These are phyloP conservation scores for Bjerkandera adusta DNA, from an alignment of 1,284 basidiomycete genomes.

Conservation along the genomic window DNA sequence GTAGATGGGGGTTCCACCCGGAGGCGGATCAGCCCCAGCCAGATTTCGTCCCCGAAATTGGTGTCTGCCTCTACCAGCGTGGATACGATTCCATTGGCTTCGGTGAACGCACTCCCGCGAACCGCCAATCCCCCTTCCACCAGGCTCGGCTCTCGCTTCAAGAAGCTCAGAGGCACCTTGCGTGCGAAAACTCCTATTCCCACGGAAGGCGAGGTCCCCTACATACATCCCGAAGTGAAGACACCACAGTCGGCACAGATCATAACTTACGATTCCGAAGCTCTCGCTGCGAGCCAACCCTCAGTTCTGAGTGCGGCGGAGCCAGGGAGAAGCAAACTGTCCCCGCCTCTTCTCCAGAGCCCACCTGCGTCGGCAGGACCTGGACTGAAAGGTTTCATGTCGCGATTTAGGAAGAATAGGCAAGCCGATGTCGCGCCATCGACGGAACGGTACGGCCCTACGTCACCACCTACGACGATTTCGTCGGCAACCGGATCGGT, in stretches of 20 bases:
- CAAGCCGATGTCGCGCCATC: constrained; percentile 31
- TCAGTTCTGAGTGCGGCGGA: constrained; percentile 48
- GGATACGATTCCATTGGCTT: constrained; percentile 63
- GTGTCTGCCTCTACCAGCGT: constrained; percentile 75
- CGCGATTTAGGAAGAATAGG: constrained; percentile 69
- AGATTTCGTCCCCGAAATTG: constrained; percentile 72
- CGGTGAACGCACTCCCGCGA: constrained; percentile 7
- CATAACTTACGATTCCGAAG: constrained; percentile 22
- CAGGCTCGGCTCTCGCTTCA: constrained; percentile 53
- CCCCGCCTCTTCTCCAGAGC: constrained; percentile 38
- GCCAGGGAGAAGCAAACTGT: constrained; percentile 45
- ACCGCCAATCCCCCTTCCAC: constrained; percentile 19
- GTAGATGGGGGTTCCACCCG: constrained; percentile 40
- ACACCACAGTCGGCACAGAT: constrained; percentile 23
- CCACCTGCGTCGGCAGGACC: constrained; percentile 71
- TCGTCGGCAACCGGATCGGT: constrained; percentile 7
- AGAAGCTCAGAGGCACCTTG: constrained; percentile 66
- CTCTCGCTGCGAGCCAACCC: constrained; percentile 26
- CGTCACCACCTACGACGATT: constrained; percentile 11
- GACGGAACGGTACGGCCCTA: constrained; percentile 11
- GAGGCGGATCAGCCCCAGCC: constrained; percentile 63
- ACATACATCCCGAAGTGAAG: constrained; percentile 38
- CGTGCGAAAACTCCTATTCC: constrained; percentile 53
- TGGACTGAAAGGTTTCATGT: constrained; percentile 76
- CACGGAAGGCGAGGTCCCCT: constrained; percentile 51